A percentile compares a stretch with the other conserved stretches of the same genome.
phyloP scores from a whole-genome alignment of 164 flowering plant genomes.

The Platanus orientalis region DNA sequence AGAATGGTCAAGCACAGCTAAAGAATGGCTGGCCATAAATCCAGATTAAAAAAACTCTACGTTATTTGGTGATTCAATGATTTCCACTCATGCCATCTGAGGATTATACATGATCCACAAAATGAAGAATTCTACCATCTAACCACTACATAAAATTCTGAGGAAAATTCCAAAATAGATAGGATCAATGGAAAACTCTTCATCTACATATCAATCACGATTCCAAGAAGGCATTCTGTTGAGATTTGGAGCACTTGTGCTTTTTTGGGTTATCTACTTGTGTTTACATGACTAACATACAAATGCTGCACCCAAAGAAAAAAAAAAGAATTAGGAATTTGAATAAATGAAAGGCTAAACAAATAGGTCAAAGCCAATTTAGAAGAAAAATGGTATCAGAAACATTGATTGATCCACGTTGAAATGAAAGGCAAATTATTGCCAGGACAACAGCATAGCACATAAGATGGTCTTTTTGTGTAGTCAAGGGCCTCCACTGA shows the following conservation, averaged over 20 bases:
- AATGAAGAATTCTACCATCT: neutral
- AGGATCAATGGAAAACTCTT: neutral
- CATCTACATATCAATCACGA: neutral
- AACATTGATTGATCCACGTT: neutral
- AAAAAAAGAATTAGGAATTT: too few relatives aligned
- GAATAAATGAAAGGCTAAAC: too few relatives aligned
- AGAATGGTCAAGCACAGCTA: neutral
- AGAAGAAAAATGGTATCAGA: neutral
- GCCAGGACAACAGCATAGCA: neutral
- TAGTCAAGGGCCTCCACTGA: neutral
- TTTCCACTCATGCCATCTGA: neutral
- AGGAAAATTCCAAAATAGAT: neutral
- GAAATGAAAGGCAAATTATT: neutral
- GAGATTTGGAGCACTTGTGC: too few relatives aligned
- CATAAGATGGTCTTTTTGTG: neutral
- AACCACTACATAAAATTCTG: constrained; percentile 7
- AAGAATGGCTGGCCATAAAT: constrained; percentile 13
- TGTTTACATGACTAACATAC: too few relatives aligned
- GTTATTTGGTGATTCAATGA: neutral
- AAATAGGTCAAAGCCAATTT: neutral
- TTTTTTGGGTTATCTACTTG: too few relatives aligned
- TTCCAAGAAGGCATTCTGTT: neutral
- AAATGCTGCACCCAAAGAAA: too few relatives aligned
- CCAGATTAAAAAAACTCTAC: neutral
- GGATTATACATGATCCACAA: neutral